Evolutionary conservation across 768 basidiomycete genomes (phyloP).

Genomic region (Suillus occidentalis): DNA sequence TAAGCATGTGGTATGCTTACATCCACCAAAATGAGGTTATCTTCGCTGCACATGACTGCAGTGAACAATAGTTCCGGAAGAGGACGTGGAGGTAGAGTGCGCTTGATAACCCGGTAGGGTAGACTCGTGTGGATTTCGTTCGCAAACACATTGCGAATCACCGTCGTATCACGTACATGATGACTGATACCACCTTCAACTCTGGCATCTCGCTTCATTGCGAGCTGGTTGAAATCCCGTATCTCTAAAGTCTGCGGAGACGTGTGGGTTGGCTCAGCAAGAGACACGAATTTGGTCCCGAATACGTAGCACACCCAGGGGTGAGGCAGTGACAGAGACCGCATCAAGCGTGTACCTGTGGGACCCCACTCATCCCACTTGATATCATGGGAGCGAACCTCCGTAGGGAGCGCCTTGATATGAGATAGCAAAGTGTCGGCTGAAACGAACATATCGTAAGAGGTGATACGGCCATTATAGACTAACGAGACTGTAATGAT

Average conservation of each 20-base stretch:
- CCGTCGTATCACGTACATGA: slow-evolving; percentile 26
- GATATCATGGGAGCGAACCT: slow-evolving; percentile 23
- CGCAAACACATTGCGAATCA: slow-evolving; percentile 38
- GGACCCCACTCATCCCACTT: slow-evolving; percentile 57
- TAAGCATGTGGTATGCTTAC: slow-evolving; percentile 23
- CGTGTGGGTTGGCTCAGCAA: slow-evolving; percentile 10
- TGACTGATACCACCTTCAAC: slow-evolving; percentile 18
- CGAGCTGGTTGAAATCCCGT: slow-evolving; percentile 54
- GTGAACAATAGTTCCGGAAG: slow-evolving; percentile 16
- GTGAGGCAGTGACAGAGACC: slow-evolving; percentile 34
- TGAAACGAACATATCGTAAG: slow-evolving; percentile 45
- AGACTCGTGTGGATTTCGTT: slow-evolving; percentile 43
- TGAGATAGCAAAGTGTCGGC: slow-evolving; percentile 35
- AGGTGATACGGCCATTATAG: slow-evolving; percentile 23
- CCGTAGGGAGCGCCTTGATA: slow-evolving; percentile 19
- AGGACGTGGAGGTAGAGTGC: slow-evolving; percentile 17
- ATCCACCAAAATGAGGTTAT: slow-evolving; percentile 53
- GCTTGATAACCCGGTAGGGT: slow-evolving; percentile 43
- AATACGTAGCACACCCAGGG: slow-evolving; percentile 63
- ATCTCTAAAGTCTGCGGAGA: slow-evolving; percentile 33
- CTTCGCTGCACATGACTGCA: slow-evolving; percentile 55
- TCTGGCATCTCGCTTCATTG: slow-evolving; percentile 28
- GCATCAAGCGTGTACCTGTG: slow-evolving; percentile 43
- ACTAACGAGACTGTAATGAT: slow-evolving; percentile 46
- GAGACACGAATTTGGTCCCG: slow-evolving; percentile 46